Conservation (phyloP, 2,329 filamentous ascomycete genomes). For the Tolypocladium endophyticum region DNA sequence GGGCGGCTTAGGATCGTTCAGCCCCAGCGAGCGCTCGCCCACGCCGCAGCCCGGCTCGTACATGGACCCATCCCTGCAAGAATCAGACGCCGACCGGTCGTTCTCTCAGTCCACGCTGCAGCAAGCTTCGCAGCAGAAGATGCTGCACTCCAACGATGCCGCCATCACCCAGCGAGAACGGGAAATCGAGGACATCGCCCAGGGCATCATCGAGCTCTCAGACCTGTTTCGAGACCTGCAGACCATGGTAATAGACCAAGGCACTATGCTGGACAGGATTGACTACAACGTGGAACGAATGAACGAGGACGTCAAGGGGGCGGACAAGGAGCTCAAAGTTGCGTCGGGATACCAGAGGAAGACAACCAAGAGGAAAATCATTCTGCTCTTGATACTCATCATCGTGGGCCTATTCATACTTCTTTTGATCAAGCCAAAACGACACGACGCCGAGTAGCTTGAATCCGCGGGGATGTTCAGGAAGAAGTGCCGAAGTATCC, state of each 20-base stretch:
- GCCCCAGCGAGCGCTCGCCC: conserved; percentile 39
- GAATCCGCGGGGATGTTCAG: not conserved
- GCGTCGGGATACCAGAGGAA: conserved; percentile 82
- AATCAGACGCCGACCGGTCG: conserved; percentile 86
- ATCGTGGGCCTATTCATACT: conserved; percentile 82
- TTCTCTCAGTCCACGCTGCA: conserved; percentile 86
- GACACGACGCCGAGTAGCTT: conserved; percentile 13
- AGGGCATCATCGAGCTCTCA: conserved; percentile 93
- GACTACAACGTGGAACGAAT: conserved; percentile 98
- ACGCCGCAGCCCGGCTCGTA: conserved; percentile 47
- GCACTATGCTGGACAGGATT: conserved; percentile 84
- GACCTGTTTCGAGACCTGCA: conserved; percentile 96
- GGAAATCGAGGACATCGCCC: conserved; percentile 95
- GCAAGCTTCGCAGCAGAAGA: conserved; percentile 59
- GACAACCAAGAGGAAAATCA: conserved; percentile 84
- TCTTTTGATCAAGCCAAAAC: conserved; percentile 68
- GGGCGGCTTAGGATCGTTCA: conserved; percentile 43
- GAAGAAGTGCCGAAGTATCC: not conserved
- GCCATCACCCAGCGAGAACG: conserved; percentile 85
- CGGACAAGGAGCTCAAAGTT: conserved; percentile 83
- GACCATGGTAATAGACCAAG: conserved; percentile 88
- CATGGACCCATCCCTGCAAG: conserved; percentile 76
- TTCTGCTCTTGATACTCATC: conserved; percentile 75
- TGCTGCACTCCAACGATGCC: conserved; percentile 66
- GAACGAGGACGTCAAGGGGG: conserved; percentile 84